phyloP scores from a whole-genome alignment of 768 basidiomycete species.

The Tylopilus plumbeoviolaceoides region DNA sequence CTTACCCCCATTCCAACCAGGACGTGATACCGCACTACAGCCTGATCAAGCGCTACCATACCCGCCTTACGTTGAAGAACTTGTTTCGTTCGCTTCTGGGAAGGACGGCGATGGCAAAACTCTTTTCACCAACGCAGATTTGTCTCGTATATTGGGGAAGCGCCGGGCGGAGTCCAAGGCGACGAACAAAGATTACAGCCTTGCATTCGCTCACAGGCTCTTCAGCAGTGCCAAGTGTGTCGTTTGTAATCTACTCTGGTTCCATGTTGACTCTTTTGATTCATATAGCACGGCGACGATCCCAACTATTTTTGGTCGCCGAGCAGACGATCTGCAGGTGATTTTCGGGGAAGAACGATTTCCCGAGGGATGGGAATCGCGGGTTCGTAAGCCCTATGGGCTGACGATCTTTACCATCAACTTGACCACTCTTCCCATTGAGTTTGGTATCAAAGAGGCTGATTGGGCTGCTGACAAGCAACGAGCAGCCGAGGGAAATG shows the following conservation, averaged over 20 bases:
- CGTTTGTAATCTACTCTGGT: neutral
- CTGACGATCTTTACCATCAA: conserved; percentile 60
- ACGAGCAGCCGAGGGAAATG: neutral
- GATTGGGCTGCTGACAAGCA: conserved; percentile 9
- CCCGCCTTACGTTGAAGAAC: conserved; percentile 48
- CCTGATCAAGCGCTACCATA: conserved; percentile 54
- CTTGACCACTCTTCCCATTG: conserved; percentile 4
- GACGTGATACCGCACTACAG: conserved; percentile 45
- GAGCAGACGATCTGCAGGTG: conserved; percentile 47
- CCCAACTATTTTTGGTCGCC: conserved; percentile 42
- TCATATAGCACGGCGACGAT: conserved; percentile 54
- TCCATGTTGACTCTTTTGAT: neutral
- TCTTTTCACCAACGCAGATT: conserved; percentile 51
- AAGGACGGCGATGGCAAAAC: conserved; percentile 44
- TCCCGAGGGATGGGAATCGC: conserved; percentile 68
- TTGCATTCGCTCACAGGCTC: conserved; percentile 47
- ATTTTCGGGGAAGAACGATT: conserved; percentile 68
- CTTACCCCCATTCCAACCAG: conserved; percentile 31
- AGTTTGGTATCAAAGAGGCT: conserved; percentile 13
- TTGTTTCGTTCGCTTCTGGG: conserved; percentile 57
- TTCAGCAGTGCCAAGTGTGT: conserved; percentile 68
- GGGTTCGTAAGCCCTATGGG: conserved; percentile 48
- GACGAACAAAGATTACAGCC: conserved; percentile 54
- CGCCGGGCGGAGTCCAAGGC: conserved; percentile 55
- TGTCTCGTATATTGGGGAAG: conserved; percentile 53